phyloP scores from a whole-genome alignment of 805 yeast species.

The Candida fluviatilis region DNA sequence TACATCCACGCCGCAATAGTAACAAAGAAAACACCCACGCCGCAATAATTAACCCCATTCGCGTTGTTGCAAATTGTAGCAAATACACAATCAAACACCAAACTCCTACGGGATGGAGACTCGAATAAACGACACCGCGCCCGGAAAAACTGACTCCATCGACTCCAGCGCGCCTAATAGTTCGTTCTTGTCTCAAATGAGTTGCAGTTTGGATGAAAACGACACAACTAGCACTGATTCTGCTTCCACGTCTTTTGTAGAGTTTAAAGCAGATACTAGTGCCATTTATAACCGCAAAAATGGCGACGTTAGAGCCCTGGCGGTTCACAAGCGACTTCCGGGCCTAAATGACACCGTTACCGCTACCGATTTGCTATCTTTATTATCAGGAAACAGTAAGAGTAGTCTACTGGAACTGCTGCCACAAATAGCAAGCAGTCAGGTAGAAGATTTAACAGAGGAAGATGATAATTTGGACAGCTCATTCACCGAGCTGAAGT shows the following conservation, averaged over 20 bases:
- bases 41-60: background rate
- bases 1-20: background rate
- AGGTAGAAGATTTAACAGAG: slow-evolving; percentile 2
- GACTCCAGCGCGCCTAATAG: background rate
- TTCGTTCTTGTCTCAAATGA: background rate
- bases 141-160: background rate
- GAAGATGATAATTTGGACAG: slow-evolving; percentile 8
- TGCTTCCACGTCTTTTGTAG: slow-evolving; percentile 2
- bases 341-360: no score
- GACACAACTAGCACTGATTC: slow-evolving; percentile 11
- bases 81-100: no score
- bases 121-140: background rate
- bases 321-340: no score
- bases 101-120: no score
- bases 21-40: background rate
- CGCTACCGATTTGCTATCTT: slow-evolving; percentile 1
- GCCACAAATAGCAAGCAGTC: background rate
- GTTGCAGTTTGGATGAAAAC: slow-evolving; percentile 6
- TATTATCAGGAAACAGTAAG: slow-evolving; percentile 5
- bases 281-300: background rate
- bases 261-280: background rate
- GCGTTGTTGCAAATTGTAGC: no score
- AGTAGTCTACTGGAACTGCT: slow-evolving; percentile 3
- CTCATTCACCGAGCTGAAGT: slow-evolving; percentile 11
- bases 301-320: no score